Base-by-base conservation (phyloP, 768 basidiomycete species). In the Gymnopilus dilepis region DNA sequence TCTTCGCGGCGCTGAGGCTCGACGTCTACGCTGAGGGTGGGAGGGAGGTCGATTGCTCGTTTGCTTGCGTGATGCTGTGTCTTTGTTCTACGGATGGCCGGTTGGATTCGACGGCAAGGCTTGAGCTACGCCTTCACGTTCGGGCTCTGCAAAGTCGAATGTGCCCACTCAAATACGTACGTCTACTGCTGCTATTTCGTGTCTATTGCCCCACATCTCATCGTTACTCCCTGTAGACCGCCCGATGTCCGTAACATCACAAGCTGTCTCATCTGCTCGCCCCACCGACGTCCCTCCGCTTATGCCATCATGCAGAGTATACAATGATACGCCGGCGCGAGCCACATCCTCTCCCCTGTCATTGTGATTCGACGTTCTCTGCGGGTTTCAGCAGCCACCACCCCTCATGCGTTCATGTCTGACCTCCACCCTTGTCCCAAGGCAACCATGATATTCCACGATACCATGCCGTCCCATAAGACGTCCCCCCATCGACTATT, bases 1-100 rank as follows among this genome's bases (percentile, higher is more conserved):
- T 93, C 70, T 93, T 93, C 67, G 91, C 91, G 7, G 86, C 83
- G 0, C 75, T 92, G 22, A 76, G 92, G 40, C 83, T 94, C 2
- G 82, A 89, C 0, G 72, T 84, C 6, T 91, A 93, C 57, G 83
- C 78, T 34, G 80, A 85, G 67, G 77, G 75, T 13, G 90, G 90
- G 11, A 85, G 83, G 59, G 80, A 84, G 7, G 73, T 90, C 1
- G 90, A 93, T 60, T 77, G 86, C 43, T 77, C 78, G 6, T 80
- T 93, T 28, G 90, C 88, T 0, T 94, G 92, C 91, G 65, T 61
- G 84, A 74, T 6, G 11, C 33, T 56, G n/a, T 55, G 42, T 58
- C 42, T 41, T 24, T n/a, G 6, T 42, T 26, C 8, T 28, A 33
- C 5, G 13, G 37, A 33, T 31, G 28, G 45, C 37, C 40, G 51